These are phyloP conservation scores for Gymnopilus junonius DNA, from an alignment of 768 basidiomycete genomes.

Conservation along the genomic window DNA sequence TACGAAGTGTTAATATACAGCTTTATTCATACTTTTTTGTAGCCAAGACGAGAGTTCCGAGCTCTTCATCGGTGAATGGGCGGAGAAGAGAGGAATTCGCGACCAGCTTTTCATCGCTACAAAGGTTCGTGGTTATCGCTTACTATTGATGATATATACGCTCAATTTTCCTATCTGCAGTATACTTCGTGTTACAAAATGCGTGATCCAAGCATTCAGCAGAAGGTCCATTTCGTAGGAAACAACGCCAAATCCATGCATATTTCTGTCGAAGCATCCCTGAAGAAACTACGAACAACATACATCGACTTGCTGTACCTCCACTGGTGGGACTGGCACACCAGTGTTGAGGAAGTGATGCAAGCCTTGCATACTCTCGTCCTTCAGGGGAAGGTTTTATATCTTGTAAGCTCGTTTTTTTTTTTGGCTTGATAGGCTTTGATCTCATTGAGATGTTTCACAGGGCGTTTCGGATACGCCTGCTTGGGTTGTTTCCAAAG, in stretches of 20 bases:
- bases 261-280: slow-evolving; percentile 43
- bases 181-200: slow-evolving; percentile 36
- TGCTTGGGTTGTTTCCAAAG: slow-evolving; percentile 52
- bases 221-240: slow-evolving; percentile 11
- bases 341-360: slow-evolving; percentile 63
- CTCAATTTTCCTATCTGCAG: slow-evolving; percentile 20
- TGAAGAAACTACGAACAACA: slow-evolving; percentile 49
- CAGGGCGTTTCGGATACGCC: slow-evolving; percentile 48
- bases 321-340: slow-evolving; percentile 60
- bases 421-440: not conserved
- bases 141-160: not conserved
- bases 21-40: not conserved
- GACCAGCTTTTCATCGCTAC: slow-evolving; percentile 54
- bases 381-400: slow-evolving; percentile 52
- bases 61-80: slow-evolving; percentile 57
- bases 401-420: slow-evolving; percentile 31
- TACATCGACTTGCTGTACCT: slow-evolving; percentile 54
- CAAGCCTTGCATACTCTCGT: slow-evolving; percentile 53
- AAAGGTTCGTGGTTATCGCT: slow-evolving; percentile 33
- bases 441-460: too few relatives aligned
- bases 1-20: not conserved
- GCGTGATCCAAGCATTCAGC: slow-evolving; percentile 21
- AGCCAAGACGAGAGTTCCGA: slow-evolving; percentile 65
- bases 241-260: slow-evolving; percentile 48
- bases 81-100: slow-evolving; percentile 45